A percentile compares a stretch with the other conserved stretches of the same genome.
phyloP scores from a whole-genome alignment of 495 filamentous ascomycete species.

The Tuber melanosporum region DNA sequence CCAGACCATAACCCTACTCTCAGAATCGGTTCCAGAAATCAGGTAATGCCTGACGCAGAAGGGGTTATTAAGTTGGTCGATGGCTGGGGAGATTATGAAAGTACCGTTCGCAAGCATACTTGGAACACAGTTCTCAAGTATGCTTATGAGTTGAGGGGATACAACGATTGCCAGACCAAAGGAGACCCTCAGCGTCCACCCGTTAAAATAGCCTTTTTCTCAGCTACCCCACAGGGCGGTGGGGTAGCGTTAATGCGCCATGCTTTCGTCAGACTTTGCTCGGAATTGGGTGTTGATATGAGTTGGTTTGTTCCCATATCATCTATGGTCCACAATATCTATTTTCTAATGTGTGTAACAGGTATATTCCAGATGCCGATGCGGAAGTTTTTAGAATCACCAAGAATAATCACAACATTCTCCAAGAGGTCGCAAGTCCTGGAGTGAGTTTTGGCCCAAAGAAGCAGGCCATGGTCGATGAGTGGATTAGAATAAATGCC shows the following conservation, averaged over 20 bases:
- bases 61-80: constrained; percentile 47
- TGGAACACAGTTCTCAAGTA: constrained; percentile 67
- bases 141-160: constrained; percentile 57
- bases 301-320: too few species aligned
- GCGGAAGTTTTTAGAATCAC: constrained; percentile 80
- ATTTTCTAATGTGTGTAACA: constrained; percentile 30
- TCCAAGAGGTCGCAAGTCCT: constrained; percentile 69
- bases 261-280: too few species aligned
- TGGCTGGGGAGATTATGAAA: constrained; percentile 57
- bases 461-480: constrained; percentile 48
- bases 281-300: too few species aligned
- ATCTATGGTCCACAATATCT: neutral
- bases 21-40: constrained; percentile 64
- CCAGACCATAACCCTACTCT: constrained; percentile 58
- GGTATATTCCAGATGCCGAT: constrained; percentile 74
- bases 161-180: constrained; percentile 43
- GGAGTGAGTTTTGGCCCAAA: constrained; percentile 61
- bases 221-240: too few species aligned
- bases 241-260: too few species aligned
- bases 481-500: constrained; percentile 75
- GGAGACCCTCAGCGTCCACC: too few species aligned
- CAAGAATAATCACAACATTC: constrained; percentile 87
- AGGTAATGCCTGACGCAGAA: constrained; percentile 68
- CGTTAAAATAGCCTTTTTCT: too few species aligned
- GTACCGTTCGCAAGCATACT: constrained; percentile 55